A percentile compares a stretch with the other conserved stretches of the same genome.
Evolutionary conservation across 176 grass and related monocot genomes (phyloP).

Genomic region (Canna indica): DNA sequence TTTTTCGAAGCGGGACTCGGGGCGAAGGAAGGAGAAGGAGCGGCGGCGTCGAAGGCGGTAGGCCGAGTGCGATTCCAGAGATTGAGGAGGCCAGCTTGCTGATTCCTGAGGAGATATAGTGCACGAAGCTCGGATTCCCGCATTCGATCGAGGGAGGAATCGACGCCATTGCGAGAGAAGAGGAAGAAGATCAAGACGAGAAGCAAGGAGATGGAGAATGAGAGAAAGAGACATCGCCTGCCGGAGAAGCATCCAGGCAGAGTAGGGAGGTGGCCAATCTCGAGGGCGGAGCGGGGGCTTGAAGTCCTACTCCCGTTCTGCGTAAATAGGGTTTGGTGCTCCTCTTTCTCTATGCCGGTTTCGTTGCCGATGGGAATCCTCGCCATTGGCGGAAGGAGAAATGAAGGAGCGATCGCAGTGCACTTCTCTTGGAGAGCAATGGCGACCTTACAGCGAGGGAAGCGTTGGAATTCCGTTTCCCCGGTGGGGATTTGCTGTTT

Average conservation of each 20-base stretch:
- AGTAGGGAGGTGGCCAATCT: slow-evolving; percentile 22
- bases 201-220: slow-evolving; percentile 33
- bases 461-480: too few relatives aligned
- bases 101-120: slow-evolving; percentile 62
- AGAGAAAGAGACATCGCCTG: slow-evolving; percentile 42
- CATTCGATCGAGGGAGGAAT: slow-evolving; percentile 44
- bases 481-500: too few relatives aligned
- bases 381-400: slow-evolving; percentile 26
- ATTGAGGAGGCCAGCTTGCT: slow-evolving; percentile 50
- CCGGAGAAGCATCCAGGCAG: slow-evolving; percentile 23
- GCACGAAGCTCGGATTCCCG: slow-evolving; percentile 67
- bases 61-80: slow-evolving; percentile 48
- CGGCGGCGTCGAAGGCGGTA: slow-evolving; percentile 9
- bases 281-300: slow-evolving; percentile 3
- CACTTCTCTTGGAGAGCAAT: too few relatives aligned
- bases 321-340: slow-evolving; percentile 58
- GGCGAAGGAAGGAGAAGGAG: not conserved
- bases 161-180: slow-evolving; percentile 29
- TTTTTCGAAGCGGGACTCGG: slow-evolving; percentile 9
- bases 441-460: too few relatives aligned
- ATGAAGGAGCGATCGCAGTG: not conserved
- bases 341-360: slow-evolving; percentile 45
- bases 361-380: slow-evolving; percentile 5
- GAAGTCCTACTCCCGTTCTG: slow-evolving; percentile 32
- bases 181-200: slow-evolving; percentile 54